Evolutionary conservation across 2,329 filamentous ascomycete genomes (phyloP).

Genomic region (Gaeumannomyces sp.): DNA sequence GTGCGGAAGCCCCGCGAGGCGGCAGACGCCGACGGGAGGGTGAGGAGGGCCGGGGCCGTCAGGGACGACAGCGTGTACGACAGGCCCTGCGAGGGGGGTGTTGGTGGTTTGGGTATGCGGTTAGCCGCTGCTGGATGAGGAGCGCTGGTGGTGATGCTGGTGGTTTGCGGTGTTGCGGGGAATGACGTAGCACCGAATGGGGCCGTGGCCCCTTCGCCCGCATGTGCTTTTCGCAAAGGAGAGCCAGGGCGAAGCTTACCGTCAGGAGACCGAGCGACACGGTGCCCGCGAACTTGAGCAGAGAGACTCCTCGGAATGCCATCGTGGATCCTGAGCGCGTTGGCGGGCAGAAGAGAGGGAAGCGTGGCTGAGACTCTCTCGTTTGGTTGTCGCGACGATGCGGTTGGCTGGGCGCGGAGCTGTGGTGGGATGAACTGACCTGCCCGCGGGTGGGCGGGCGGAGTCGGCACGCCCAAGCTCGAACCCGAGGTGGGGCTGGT

Average conservation of each 20-base stretch:
- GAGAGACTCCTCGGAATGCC: conserved; percentile 63
- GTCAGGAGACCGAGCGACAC: conserved; percentile 83
- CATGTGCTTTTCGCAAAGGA: not conserved
- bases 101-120: not conserved
- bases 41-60: conserved; percentile 72
- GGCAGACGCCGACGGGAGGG: conserved; percentile 67
- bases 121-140: not conserved
- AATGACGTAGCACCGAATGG: conserved; percentile 5
- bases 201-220: not conserved
- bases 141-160: not conserved
- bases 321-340: conserved; percentile 32
- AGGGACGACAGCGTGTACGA: conserved; percentile 78
- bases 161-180: not conserved
- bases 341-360: conserved; percentile 2
- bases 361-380: not conserved
- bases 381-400: not conserved
- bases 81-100: conserved; percentile 56
- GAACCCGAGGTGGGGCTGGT: too few species aligned
- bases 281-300: conserved; percentile 89
- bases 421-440: not conserved
- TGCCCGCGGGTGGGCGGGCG: too few species aligned
- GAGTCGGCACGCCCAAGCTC: too few species aligned
- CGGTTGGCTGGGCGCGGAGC: not conserved
- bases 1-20: conserved; percentile 66
- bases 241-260: conserved; percentile 45